Evolutionary conservation across 768 basidiomycete species (phyloP).

Genomic region (Tricholoma flavovirens): DNA sequence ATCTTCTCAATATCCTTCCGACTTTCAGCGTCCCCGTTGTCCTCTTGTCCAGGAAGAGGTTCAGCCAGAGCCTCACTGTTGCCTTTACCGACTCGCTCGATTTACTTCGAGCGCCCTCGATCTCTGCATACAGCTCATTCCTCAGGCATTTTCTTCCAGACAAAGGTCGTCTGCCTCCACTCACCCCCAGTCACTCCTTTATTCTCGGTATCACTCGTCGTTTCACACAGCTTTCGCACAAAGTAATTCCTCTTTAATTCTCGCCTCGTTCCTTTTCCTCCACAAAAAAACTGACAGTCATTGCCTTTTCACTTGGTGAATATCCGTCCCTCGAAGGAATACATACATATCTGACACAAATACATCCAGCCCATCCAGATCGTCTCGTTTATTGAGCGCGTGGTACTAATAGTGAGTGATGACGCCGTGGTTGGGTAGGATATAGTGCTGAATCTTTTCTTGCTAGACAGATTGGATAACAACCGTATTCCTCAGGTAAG

Average conservation of each 20-base stretch:
- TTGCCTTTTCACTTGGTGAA: conserved; percentile 12
- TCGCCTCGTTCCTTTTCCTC: conserved; percentile 15
- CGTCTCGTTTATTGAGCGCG: not conserved
- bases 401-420: conserved; percentile 13
- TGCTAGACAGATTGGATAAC: conserved; percentile 5
- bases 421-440: not conserved
- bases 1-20: conserved; percentile 26
- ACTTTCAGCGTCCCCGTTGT: conserved; percentile 28
- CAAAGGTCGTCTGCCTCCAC: conserved; percentile 23
- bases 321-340: not conserved
- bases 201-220: conserved; percentile 19
- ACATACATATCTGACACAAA: not conserved
- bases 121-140: conserved; percentile 2
- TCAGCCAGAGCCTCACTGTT: conserved; percentile 26
- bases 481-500: not conserved
- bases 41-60: conserved; percentile 28
- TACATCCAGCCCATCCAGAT: not conserved
- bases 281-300: conserved; percentile 17
- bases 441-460: not conserved
- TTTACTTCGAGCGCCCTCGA: conserved; percentile 45
- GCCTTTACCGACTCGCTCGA: conserved; percentile 36
- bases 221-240: conserved; percentile 19
- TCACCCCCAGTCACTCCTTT: conserved; percentile 49
- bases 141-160: not conserved
- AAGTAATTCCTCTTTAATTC: conserved; percentile 27